Percentiles rank a stretch among this genome's conserved stretches.
Conservation (phyloP, 1,284 basidiomycete species). For the Pyrrhoderma lamaoense region DNA sequence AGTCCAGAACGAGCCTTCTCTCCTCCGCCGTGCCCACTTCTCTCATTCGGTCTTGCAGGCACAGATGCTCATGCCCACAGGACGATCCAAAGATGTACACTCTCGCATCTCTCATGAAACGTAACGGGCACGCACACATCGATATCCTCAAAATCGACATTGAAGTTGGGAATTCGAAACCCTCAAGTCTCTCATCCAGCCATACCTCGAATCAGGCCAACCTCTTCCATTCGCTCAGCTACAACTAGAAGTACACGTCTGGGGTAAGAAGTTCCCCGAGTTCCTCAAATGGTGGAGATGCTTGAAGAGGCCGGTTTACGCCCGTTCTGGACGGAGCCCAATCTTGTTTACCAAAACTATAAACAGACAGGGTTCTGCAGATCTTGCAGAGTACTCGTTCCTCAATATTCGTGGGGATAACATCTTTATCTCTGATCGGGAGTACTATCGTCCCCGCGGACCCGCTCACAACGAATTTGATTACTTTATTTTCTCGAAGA, state of each 20-base stretch:
- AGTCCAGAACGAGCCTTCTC: conserved; percentile 27
- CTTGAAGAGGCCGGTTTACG: conserved; percentile 44
- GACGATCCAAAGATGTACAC: conserved; percentile 38
- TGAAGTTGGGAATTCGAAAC: conserved; percentile 41
- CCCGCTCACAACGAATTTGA: not conserved
- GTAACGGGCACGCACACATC: conserved; percentile 35
- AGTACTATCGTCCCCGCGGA: conserved; percentile 9
- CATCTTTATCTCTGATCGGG: conserved; percentile 17
- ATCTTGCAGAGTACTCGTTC: conserved; percentile 36
- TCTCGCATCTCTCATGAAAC: conserved; percentile 38
- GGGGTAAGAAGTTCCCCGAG: conserved; percentile 29
- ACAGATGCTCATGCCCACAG: conserved; percentile 28
- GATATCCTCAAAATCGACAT: conserved; percentile 47
- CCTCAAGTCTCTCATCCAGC: conserved; percentile 32
- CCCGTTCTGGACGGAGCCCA: conserved; percentile 43
- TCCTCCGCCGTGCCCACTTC: conserved; percentile 36
- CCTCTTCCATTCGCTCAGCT: conserved; percentile 38
- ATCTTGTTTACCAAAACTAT: conserved; percentile 33
- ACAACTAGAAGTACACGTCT: conserved; percentile 37
- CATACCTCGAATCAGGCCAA: conserved; percentile 24
- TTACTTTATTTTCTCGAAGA: no score
- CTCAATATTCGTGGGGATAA: conserved; percentile 33
- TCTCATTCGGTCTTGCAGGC: conserved; percentile 35
- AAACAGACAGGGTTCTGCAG: conserved; percentile 27
- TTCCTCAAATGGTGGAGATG: conserved; percentile 40